Conservation (phyloP, 768 basidiomycete species). For the Psilocybe cyanescens region DNA sequence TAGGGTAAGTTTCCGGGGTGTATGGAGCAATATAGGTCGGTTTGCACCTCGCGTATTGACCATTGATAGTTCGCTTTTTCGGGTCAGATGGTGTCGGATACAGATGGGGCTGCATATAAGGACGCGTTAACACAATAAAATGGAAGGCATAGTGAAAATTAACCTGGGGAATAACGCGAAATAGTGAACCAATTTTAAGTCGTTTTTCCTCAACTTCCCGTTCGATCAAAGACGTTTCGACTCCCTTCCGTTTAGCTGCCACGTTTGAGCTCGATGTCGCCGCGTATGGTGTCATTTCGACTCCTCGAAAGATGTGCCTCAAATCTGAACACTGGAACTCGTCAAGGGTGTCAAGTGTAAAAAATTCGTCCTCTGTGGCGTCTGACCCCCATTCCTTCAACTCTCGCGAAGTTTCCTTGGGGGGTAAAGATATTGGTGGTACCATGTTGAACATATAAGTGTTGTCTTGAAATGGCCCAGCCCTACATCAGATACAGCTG, state of each 20-base stretch:
- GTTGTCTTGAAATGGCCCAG: neutral
- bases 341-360: conserved; percentile 40
- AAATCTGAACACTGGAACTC: conserved; percentile 36
- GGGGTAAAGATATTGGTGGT: neutral
- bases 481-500: neutral
- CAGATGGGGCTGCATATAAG: conserved; percentile 37
- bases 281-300: neutral
- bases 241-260: neutral
- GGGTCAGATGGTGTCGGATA: conserved; percentile 27
- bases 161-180: conserved; percentile 50
- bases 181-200: conserved; percentile 37
- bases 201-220: conserved; percentile 34
- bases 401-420: neutral
- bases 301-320: neutral
- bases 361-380: conserved; percentile 35
- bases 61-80: conserved; percentile 10
- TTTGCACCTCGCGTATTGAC: conserved; percentile 35
- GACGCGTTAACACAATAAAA: neutral
- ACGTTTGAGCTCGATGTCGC: neutral
- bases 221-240: neutral
- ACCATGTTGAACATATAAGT: conserved; percentile 2
- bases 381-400: conserved; percentile 44
- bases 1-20: conserved; percentile 29
- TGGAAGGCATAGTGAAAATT: conserved; percentile 13
- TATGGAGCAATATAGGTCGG: conserved; percentile 43